A percentile compares a stretch with the other conserved stretches of the same genome.
Conservation (phyloP, 139 green algal species). For the Gonium pectorale region DNA sequence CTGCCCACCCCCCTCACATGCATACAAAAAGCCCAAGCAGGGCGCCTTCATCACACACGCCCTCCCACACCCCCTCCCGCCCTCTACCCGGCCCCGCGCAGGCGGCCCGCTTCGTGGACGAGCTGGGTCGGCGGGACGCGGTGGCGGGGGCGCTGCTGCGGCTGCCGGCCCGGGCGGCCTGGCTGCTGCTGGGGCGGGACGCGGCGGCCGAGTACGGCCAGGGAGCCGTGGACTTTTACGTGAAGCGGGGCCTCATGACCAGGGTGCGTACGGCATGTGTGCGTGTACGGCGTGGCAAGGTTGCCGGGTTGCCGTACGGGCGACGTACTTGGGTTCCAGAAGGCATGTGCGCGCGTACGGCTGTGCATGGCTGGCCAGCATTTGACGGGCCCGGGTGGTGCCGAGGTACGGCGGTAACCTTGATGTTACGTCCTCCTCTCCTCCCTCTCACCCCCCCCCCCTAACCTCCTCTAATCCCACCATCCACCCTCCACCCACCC, state of each 20-base stretch:
- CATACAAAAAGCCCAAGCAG: too few relatives aligned
- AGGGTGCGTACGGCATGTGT: conserved; percentile 54
- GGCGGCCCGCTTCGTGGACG: conserved; percentile 81
- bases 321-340: too few relatives aligned
- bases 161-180: conserved; percentile 37
- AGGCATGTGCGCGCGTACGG: too few relatives aligned
- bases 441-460: neutral
- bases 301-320: too few relatives aligned
- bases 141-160: neutral
- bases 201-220: conserved; percentile 61
- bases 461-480: neutral
- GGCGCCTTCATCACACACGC: neutral
- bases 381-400: too few relatives aligned
- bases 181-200: conserved; percentile 64
- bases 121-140: conserved; percentile 66
- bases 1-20: too few relatives aligned
- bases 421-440: too few relatives aligned
- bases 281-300: too few relatives aligned
- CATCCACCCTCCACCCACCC: neutral
- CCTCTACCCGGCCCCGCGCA: neutral
- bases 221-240: conserved; percentile 75
- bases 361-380: too few relatives aligned
- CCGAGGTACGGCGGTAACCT: too few relatives aligned
- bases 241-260: conserved; percentile 65
- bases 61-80: neutral